Evolutionary conservation across 148 eudicot genomes (phyloP).

Genomic region (Tetragonia tetragonoides): DNA sequence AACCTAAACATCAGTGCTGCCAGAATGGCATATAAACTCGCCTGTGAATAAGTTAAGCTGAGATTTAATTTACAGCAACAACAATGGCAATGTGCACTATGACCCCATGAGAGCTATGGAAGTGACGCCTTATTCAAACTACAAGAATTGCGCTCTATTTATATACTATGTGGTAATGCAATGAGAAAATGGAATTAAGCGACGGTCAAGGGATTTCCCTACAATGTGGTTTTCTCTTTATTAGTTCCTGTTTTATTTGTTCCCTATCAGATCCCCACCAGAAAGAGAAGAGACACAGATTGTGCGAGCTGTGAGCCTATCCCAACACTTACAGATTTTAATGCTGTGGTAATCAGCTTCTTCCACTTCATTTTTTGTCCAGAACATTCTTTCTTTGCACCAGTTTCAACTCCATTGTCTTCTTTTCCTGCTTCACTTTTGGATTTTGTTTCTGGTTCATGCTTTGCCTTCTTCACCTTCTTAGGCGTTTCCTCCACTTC

Average conservation of each 20-base stretch:
- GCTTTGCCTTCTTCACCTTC: constrained; percentile 50
- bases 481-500: constrained; percentile 28
- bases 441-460: constrained; percentile 39
- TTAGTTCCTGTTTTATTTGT: too few relatives aligned
- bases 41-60: too few relatives aligned
- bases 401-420: constrained; percentile 22
- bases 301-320: background rate
- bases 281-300: background rate
- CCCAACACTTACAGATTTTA: constrained; percentile 61
- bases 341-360: constrained; percentile 64
- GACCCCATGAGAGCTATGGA: background rate
- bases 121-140: background rate
- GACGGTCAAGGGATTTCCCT: background rate
- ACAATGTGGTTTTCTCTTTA: background rate
- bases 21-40: background rate
- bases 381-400: constrained; percentile 26
- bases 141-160: background rate
- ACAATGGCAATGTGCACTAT: background rate
- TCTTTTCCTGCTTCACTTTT: constrained; percentile 32
- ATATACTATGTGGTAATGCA: too few relatives aligned
- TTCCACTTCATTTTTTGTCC: constrained; percentile 75
- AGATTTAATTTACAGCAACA: too few relatives aligned
- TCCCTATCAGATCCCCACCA: background rate
- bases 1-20: background rate
- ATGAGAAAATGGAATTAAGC: background rate